Base-by-base conservation (phyloP, 768 basidiomycete species). In the Piloderma croceum region DNA sequence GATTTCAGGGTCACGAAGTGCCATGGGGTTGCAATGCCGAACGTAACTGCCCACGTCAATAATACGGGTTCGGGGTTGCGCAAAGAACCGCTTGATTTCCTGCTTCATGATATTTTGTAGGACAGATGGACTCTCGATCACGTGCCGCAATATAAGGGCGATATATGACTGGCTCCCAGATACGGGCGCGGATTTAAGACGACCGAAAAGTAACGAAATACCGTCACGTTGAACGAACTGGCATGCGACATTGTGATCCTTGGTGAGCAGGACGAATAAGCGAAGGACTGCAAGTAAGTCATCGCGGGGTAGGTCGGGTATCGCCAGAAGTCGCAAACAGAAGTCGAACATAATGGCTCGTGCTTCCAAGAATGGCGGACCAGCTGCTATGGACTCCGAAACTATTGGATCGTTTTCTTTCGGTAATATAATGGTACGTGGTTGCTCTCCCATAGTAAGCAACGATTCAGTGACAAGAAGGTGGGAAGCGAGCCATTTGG, bases 401-500 rank as follows among this genome's bases (percentile, higher is more conserved):
- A 61, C 59, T 33, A 85, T 71, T 3, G 73, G 68, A 9, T 29
- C 15, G 9, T 29, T 15, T 29, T 29, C 27, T 49, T 80, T 81
- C 1, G 88, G 87, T 6, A 87, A 53, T 4, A 71, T 60, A 43
- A 86, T 76, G 3, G 71, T 51, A 35, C 73, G 69, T 40, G 91
- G 82, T 31, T 84, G 83, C 36, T 88, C 85, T 1, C 82, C 77
- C 15, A 83, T 65, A 13, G 79, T 80, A 23, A 97, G 72, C 34
- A 97, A 64, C 13, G 84, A 79, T 56, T 99, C 92, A 5, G 82
- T 81, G 36, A 93, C 85, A 10, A 96, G 74, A 10, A 98, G 69
- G 51, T 85, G 80, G 2, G 88, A 75, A 2, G 91, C 81, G 4
- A 94, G 73, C 96, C 96, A 99, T 53, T 77, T 81, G 7, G 94